Evolutionary conservation across 2,329 filamentous ascomycete genomes (phyloP), one percentile per base, ranked within the genome.

Genomic region (Trichoderma polysporum): DNA sequence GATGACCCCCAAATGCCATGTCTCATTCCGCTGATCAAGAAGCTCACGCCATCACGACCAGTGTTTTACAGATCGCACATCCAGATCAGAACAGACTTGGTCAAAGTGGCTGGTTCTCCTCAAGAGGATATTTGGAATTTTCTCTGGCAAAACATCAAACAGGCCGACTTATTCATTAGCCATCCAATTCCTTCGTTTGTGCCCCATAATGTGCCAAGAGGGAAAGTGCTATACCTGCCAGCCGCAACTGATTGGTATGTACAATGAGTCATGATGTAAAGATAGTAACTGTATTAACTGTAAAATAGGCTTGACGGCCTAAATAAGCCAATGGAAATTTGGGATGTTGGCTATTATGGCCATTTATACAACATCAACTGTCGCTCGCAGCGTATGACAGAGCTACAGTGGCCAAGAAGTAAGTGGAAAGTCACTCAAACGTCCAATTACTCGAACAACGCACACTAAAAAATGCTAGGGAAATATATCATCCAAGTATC

Each of bases 1-100:
- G 92, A 95, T 72, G 92, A 95, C 71, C 91, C 91, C 1, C 92
- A 95, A 77, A 94, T 94, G 91, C 91, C 91, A 3, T 87, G 86
- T 6, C 81, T 95, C 41, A 92, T 94, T 63, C 88, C 89, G 4
- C 80, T 94, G 37, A 90, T 92, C 74, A 94, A 93, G 79, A 80
- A 86, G 66, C 68, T 84, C 7, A 91, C 91, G 1, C 90, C 91
- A 1, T 77, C 89, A n/a, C 86, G 91, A 13, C 92, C 92, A 0
- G 86, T 95, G 25, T 86, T 94, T 47, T 95, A 91, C 79, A 87
- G 92, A 68, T 93, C 90, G 56, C 92, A 95, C 76, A 95, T 95
- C 66, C 91, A 95, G 77, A 89, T 95, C 67, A 87, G 91, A 66
- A 88, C 88, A 69, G 92, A 95, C 73, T 83, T 94, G 13, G 85